These are phyloP conservation scores for Cordyceps militaris DNA, from an alignment of 2,329 filamentous ascomycete genomes.

Conservation along the genomic window DNA sequence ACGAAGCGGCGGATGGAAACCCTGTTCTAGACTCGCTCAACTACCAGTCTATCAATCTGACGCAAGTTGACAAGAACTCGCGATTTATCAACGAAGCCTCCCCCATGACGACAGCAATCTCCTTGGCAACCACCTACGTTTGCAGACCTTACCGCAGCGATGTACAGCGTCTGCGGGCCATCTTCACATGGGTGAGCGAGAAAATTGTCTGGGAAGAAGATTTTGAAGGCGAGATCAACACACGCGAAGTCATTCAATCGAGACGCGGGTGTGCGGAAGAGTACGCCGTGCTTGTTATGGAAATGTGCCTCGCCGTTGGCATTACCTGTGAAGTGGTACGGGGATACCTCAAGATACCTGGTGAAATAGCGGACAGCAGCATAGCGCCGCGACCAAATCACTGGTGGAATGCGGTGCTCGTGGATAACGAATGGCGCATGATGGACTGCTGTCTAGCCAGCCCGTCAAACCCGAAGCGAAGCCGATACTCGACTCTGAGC, in stretches of 20 bases:
- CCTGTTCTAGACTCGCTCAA: conserved; percentile 77
- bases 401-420: conserved; percentile 93
- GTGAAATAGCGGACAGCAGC: conserved; percentile 73
- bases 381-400: conserved; percentile 85
- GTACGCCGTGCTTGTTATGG: conserved; percentile 77
- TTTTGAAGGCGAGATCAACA: conserved; percentile 77
- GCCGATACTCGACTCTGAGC: conserved; percentile 66
- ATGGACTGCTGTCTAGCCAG: conserved; percentile 91
- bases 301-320: conserved; percentile 90
- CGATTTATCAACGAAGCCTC: conserved; percentile 82
- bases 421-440: conserved; percentile 93
- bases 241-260: conserved; percentile 73
- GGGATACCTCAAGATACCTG: conserved; percentile 85
- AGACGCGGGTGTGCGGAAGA: conserved; percentile 83
- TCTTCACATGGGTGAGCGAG: conserved; percentile 97
- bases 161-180: conserved; percentile 84
- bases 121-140: conserved; percentile 82
- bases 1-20: conserved; percentile 79
- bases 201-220: conserved; percentile 94
- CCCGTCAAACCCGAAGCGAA: conserved; percentile 78
- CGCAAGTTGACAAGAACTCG: conserved; percentile 89
- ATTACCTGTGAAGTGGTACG: conserved; percentile 80
- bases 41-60: conserved; percentile 71
- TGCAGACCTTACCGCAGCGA: conserved; percentile 93
- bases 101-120: conserved; percentile 71